Percentiles rank a stretch among this genome's conserved stretches.
Conservation (phyloP, 2,329 filamentous ascomycete species). For the Cytospora mali region DNA sequence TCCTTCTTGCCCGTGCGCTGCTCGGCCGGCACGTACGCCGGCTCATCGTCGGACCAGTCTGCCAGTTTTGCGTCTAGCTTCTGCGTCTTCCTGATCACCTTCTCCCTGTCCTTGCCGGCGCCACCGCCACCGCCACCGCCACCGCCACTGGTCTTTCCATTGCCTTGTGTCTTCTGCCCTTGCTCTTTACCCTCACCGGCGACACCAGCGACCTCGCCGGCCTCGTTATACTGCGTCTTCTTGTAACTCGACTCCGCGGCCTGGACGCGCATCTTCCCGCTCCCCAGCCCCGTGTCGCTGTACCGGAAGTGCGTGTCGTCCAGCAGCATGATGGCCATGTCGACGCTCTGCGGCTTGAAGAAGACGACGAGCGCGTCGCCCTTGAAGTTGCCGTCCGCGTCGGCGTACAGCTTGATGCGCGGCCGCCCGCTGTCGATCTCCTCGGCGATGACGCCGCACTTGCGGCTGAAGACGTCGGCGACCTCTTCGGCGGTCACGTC, state of each 20-base stretch:
- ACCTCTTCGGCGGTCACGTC: constrained; percentile 83
- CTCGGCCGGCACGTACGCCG: constrained; percentile 51
- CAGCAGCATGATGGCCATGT: constrained; percentile 77
- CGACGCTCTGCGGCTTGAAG: constrained; percentile 92
- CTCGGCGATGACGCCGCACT: constrained; percentile 89
- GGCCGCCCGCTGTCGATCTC: constrained; percentile 87
- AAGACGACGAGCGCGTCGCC: constrained; percentile 93
- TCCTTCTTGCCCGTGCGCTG: constrained; percentile 61
- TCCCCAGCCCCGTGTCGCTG: constrained; percentile 50
- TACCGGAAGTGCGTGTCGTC: constrained; percentile 83
- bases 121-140: background rate
- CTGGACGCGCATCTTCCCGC: constrained; percentile 77
- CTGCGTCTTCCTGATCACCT: constrained; percentile 88
- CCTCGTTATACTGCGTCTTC: constrained; percentile 70
- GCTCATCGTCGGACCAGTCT: constrained; percentile 93
- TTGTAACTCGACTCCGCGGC: constrained; percentile 91
- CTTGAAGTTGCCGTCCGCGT: constrained; percentile 83
- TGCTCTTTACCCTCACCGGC: constrained; percentile 47
- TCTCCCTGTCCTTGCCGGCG: constrained; percentile 74
- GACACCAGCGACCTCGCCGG: constrained; percentile 31
- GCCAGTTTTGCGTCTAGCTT: constrained; percentile 89
- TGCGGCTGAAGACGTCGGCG: constrained; percentile 76
- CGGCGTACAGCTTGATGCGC: constrained; percentile 89
- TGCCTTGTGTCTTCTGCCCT: constrained; percentile 20
- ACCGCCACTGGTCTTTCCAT: constrained; percentile 3